A percentile compares a stretch with the other conserved stretches of the same genome.
Evolutionary conservation across 148 eudicot genomes (phyloP).

Genomic region (Rheum nobile): DNA sequence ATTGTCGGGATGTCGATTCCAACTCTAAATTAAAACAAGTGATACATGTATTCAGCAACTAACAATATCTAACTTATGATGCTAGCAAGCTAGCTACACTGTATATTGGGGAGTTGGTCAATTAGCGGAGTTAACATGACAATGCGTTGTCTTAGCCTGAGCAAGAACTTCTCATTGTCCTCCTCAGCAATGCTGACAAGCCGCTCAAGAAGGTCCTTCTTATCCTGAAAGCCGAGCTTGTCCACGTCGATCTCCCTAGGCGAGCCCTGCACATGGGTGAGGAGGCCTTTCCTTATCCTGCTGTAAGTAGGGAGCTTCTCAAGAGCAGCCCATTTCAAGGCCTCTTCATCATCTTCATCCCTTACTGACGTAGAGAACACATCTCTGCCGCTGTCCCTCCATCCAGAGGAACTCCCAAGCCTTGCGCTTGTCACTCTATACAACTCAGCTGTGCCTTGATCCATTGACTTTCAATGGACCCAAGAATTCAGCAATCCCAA

Average conservation of each 20-base stretch:
- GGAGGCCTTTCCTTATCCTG: constrained; percentile 52
- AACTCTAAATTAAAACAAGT: constrained; percentile 43
- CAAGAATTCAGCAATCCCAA: not conserved
- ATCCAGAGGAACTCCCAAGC: constrained; percentile 34
- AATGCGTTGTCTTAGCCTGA: constrained; percentile 41
- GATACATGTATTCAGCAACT: no score
- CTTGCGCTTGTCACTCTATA: constrained; percentile 49
- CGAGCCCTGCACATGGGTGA: constrained; percentile 42
- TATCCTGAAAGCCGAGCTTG: constrained; percentile 40
- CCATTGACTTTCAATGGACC: constrained; percentile 19
- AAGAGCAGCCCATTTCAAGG: constrained; percentile 80
- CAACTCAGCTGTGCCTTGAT: constrained; percentile 27
- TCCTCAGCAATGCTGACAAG: constrained; percentile 45
- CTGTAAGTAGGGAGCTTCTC: constrained; percentile 68
- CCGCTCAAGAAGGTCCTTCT: constrained; percentile 29
- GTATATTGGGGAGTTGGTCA: no score
- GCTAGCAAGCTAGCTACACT: no score
- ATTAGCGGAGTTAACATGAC: constrained; percentile 30
- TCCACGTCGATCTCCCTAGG: constrained; percentile 48
- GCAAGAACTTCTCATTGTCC: constrained; percentile 49
- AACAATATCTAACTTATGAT: no score
- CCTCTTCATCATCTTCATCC: constrained; percentile 77
- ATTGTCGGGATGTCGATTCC: constrained; percentile 74
- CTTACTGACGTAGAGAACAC: constrained; percentile 37
- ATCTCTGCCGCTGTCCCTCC: constrained; percentile 48